Base-by-base conservation (phyloP, 345 rosid genomes). In the Brassica cretica region DNA sequence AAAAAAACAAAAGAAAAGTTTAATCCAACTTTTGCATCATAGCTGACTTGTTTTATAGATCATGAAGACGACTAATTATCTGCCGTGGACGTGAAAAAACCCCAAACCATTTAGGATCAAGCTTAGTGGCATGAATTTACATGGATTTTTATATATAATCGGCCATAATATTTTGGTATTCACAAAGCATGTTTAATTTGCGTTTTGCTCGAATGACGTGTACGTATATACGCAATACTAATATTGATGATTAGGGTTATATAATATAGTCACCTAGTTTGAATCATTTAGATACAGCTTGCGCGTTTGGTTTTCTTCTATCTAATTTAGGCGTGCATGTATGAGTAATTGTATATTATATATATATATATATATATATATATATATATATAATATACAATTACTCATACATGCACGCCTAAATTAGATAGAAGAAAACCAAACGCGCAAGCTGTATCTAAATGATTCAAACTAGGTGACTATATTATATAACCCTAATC, bases 391-490 rank as follows among this genome's bases (percentile, higher is more conserved):
- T 30, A 35, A n/a, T 35, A 35, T 35, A 35, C 41, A 35, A 7
- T 41, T 27, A 39, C 72, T 30, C 12, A 56, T 18, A 24, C 49
- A 68, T 59, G 73, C 68, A 76, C 68, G 79, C 79, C 37, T 68
- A 44, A 5, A 33, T 4, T n/a, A 65, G 7, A 68, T 41, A 58
- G 60, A 46, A 69, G 39, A 69, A 49, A 69, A 62, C 37, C 35
- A 32, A 69, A 33, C 49, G 64, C 41, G 70, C 70, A 68, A 62
- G 75, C 70, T 70, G 75, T 76, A 68, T 30, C 68, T 68, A 68
- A 68, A 76, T 76, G 29, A 62, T 69, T 76, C 73, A 67, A 75
- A 39, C 60, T 58, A 76, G 35, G 79, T 76, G 68, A 75, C 66
- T 67, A 39, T 66, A 44, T 66, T n/a, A 58, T 58, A 58, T 60